Percentiles rank a stretch among this genome's conserved stretches.
Evolutionary conservation across 768 basidiomycete species (phyloP).

Genomic region (Boletus vinaceobasis): DNA sequence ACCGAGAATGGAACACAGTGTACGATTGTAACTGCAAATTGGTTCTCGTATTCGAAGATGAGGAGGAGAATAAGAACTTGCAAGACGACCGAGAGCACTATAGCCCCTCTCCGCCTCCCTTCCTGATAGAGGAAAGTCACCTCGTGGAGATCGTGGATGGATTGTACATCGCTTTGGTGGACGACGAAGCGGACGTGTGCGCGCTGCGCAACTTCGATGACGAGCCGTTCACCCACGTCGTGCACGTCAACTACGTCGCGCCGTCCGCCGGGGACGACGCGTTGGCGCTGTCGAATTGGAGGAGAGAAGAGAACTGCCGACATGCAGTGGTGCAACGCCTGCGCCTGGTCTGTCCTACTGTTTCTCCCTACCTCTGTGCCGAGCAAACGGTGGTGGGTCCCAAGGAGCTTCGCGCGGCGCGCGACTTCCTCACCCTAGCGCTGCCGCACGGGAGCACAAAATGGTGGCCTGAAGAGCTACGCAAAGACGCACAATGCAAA

Average conservation of each 20-base stretch:
- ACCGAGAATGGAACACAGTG: neutral
- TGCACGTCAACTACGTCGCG: constrained; percentile 9
- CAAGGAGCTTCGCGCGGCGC: constrained; percentile 36
- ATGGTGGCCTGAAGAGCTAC: neutral
- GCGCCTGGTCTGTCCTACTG: neutral
- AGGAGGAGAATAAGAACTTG: neutral
- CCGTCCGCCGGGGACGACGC: neutral
- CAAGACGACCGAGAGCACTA: neutral
- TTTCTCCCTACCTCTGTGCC: neutral
- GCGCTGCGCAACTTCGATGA: constrained; percentile 9
- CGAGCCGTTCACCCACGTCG: constrained; percentile 19
- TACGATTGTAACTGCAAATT: neutral
- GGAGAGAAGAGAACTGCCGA: neutral
- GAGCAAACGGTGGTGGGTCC: constrained; percentile 26
- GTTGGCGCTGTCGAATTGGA: neutral
- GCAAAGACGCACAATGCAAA: neutral
- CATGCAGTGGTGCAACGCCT: neutral
- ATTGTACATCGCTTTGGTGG: constrained; percentile 20
- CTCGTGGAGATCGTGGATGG: constrained; percentile 9
- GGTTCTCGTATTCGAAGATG: constrained; percentile 6
- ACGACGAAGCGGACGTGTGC: constrained; percentile 8
- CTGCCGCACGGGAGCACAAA: constrained; percentile 29
- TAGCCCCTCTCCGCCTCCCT: neutral
- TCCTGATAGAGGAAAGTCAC: neutral
- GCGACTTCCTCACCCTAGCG: constrained; percentile 43